Evolutionary conservation across 495 filamentous ascomycete genomes (phyloP), one percentile per base, ranked within the genome.

Genomic region (Hapsidospora chrysogenum): DNA sequence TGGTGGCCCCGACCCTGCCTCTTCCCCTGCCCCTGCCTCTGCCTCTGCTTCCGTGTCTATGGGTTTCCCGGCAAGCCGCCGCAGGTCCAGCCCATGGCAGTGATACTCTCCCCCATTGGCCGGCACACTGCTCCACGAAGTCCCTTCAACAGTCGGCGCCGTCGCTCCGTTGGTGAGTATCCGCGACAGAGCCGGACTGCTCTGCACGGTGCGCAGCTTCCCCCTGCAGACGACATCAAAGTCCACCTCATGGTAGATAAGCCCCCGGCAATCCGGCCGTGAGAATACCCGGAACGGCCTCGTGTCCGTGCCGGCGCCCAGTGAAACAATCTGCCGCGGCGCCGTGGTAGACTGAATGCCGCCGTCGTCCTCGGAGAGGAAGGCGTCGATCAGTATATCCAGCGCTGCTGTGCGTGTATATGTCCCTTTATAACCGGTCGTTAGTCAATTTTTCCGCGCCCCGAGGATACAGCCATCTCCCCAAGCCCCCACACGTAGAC

Each of bases 271-370:
- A 35, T 34, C 35, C 17, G 35, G 47, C 13, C 44, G 36, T 20
- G 41, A 54, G 49, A 74, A 57, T 28, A 86, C 62, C 16, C 84
- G 76, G 41, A 92, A 81, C 45, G 70, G 75, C 14, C 89, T 71
- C 6, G 89, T 97, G 46, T 97, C 89, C 5, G 87, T 85, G 13
- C 89, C 89, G 16, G 89, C 89, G 30, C 92, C 89, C 2, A 97
- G 71, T 2, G 85, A 95, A 36, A 96, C 72, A 34, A 97, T 87
- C 48, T 97, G 89, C 48, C 78, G 83, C 36, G 31, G 38, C 52
- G 29, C 41, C 53, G 33, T 8, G 31, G n/a, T 11, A 15, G 9
- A 19, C 41, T 51, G 11, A 7, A 15, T 33, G 32, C 16, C 23
- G 4, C 30, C 28, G 16, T 39, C 35, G 19, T 52, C 56, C 28